Percentiles rank a stretch among this genome's conserved stretches.
These are phyloP conservation scores for Yamadazyma ubonensis DNA, from an alignment of 805 yeast genomes.

Conservation along the genomic window DNA sequence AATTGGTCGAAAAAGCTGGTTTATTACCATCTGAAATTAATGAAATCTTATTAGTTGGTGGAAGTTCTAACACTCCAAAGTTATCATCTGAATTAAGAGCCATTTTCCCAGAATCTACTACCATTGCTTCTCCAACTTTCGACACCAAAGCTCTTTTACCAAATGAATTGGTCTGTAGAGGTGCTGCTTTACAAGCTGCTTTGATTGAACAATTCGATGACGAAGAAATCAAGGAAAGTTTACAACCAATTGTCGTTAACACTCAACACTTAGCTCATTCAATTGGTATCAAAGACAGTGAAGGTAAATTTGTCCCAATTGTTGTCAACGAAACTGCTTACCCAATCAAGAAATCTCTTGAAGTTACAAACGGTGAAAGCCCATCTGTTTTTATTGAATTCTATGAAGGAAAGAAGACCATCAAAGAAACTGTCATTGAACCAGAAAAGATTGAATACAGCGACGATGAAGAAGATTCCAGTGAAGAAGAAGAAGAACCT, in stretches of 20 bases:
- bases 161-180: constrained; percentile 85
- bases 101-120: constrained; percentile 78
- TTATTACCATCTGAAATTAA: constrained; percentile 83
- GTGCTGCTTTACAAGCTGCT: constrained; percentile 96
- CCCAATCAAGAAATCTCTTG: constrained; percentile 79
- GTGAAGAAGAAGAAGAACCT: constrained; percentile 77
- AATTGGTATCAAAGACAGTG: constrained; percentile 76
- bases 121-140: constrained; percentile 69
- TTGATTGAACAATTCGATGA: constrained; percentile 78
- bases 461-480: constrained; percentile 52
- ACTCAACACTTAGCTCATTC: constrained; percentile 85
- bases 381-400: constrained; percentile 63
- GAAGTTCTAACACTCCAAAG: constrained; percentile 90
- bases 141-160: constrained; percentile 84
- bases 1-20: constrained; percentile 75
- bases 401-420: constrained; percentile 80
- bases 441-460: constrained; percentile 44
- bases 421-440: constrained; percentile 80
- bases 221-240: constrained; percentile 76
- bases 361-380: constrained; percentile 60
- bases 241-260: constrained; percentile 79
- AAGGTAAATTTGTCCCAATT: constrained; percentile 70
- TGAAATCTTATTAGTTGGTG: constrained; percentile 91
- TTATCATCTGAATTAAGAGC: constrained; percentile 70
- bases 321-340: constrained; percentile 82